Base-by-base conservation (phyloP, 257 asterid species). In the Capsicum rhomboideum region DNA sequence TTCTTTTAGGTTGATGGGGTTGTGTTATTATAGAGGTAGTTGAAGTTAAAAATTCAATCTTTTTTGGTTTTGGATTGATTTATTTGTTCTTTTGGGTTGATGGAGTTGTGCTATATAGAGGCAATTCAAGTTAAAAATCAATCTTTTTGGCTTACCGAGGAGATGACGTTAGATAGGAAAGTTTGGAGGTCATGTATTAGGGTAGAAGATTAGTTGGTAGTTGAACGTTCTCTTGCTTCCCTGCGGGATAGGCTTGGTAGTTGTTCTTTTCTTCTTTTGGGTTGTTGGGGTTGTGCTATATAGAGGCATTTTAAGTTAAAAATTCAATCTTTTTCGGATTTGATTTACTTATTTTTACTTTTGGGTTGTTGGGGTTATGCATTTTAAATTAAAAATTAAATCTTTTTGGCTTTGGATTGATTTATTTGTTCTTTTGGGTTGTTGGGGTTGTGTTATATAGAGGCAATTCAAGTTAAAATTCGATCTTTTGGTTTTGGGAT, bases 271-370 rank as follows among this genome's bases (percentile, higher is more conserved):
- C n/a, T 50, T 11, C 54, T 11, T 11, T 50, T 50, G 54, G 54
- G 29, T 17, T 74, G 81, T 37, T 42, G 78, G 42, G 10, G 86
- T 81, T 82, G 82, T 54, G 26, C 83, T 84, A 50, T 58, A 13
- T 64, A 13, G 6, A 34, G 40, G 40, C 40, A 34, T 34, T 34
- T 34, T 5, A 29, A 14, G 12, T 64, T 64, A 29, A 64, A 64
- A 17, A 3, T 66, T 66, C 44, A 2, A 7, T 66, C 21, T 50
- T 50, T 50, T 77, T 77, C 11, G 17, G 12, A 10, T n/a, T 54
- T 16, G 34, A 13, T n/a, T 71, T 6, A 28, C 11, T 20, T 11
- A n/a, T 34, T 34, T 58, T 9, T 69, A 28, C 16, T 46, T 63
- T 78, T 87, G 80, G 63, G 54, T 58, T 40, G 37, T 71, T 6